These are phyloP conservation scores for Heterobasidion annosum DNA, from an alignment of 1,284 basidiomycete genomes.

Conservation along the genomic window DNA sequence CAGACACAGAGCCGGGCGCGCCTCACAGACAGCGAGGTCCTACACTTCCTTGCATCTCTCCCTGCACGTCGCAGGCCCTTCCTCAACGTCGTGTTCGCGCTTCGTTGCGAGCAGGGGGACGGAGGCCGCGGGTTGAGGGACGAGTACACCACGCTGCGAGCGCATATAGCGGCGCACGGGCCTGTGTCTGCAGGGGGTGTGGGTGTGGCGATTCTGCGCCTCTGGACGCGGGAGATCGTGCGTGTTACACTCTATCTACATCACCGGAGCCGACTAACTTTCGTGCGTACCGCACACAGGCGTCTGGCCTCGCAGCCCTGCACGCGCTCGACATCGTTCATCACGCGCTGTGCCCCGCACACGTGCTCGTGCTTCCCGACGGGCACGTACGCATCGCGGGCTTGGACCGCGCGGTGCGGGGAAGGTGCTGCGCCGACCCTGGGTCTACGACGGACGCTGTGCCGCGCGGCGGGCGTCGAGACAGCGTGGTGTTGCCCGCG, in stretches of 20 bases:
- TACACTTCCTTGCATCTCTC: conserved; percentile 8
- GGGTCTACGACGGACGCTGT: not conserved
- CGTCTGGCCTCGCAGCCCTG: conserved; percentile 8
- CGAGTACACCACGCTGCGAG: conserved; percentile 4
- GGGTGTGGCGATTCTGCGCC: conserved; percentile 1
- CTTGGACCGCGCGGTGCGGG: conserved; percentile 6
- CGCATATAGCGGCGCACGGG: not conserved
- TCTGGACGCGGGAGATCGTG: conserved; percentile 12
- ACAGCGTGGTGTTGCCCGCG: not conserved
- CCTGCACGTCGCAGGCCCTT: conserved; percentile 5
- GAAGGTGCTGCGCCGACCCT: not conserved
- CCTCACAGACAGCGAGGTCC: conserved; percentile 6
- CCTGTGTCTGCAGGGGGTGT: conserved; percentile 3
- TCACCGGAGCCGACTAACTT: not conserved
- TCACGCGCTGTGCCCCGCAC: conserved; percentile 8
- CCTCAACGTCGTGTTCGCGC: conserved; percentile 6
- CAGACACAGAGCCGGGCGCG: not conserved
- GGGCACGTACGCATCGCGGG: conserved; percentile 11
- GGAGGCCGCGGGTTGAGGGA: not conserved
- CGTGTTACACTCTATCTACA: not conserved
- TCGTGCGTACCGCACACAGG: conserved; percentile 3
- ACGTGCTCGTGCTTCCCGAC: conserved; percentile 7
- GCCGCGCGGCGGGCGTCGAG: not conserved
- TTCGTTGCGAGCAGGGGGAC: too few relatives aligned
- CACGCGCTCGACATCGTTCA: conserved; percentile 11